Base-by-base conservation (phyloP, 2,329 filamentous ascomycete genomes). In the Verruconis gallopava region DNA sequence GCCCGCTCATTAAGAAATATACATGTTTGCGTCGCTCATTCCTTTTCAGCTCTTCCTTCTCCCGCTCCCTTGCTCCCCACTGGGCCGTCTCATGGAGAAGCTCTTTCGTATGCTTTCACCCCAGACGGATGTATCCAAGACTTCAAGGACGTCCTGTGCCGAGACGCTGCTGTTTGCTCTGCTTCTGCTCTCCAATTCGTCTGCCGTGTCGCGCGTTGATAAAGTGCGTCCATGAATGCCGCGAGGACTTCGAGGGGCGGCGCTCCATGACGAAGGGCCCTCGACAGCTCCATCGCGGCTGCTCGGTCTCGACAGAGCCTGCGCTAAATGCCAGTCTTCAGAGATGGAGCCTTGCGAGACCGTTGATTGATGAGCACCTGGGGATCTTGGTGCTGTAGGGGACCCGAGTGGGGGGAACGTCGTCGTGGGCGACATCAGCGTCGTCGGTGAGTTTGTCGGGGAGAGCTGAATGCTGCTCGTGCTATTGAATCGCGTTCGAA, bases 41-140 rank as follows among this genome's bases (percentile, higher is more conserved):
- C 25, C n/a, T n/a, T 30, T 30, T n/a, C 25, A 9, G n/a, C 25
- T n/a, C 9, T n/a, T 30, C 9, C n/a, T n/a, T 30, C 40, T 36
- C 3, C 18, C 18, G n/a, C 14, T n/a, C 17, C 40, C 32, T 18
- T 33, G 20, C 6, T 30, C 30, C 9, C 32, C 32, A 36, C 32
- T 38, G 13, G 38, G 17, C 21, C 40, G 36, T 17, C 43, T 36
- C 53, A 68, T 72, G 41, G 86, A 94, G 51, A 91, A 85, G 63
- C 85, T 93, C 47, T 85, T 73, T 48, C 86, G 72, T 49, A 95
- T 86, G 66, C 84, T 93, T 63, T 93, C 85, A 40, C 89, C 84
- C 89, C 89, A 96, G 13, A 83, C 80, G 14, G 85, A 91, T 54
- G 89, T 83, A 53, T 91, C 85, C 42, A 96, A 71, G 55, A 91